A percentile compares a stretch with the other conserved stretches of the same genome.
These are phyloP conservation scores for Ophiostoma populinum DNA, from an alignment of 2,329 filamentous ascomycete genomes.

Conservation along the genomic window DNA sequence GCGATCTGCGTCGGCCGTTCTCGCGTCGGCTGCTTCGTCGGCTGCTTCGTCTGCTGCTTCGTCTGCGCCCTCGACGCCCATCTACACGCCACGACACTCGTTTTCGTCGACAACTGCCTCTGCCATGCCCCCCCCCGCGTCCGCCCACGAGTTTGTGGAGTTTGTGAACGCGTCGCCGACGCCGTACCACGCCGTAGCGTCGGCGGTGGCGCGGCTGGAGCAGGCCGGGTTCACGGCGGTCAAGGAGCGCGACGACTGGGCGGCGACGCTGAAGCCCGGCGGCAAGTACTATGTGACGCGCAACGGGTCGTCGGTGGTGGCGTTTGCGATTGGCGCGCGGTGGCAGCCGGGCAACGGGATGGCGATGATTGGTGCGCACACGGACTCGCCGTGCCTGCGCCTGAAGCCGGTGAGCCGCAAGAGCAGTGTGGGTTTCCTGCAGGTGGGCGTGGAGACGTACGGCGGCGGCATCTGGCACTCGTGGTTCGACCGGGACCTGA, in stretches of 20 bases:
- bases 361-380: constrained; percentile 88
- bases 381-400: constrained; percentile 80
- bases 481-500: constrained; percentile 92
- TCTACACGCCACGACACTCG: constrained; percentile 1
- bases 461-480: constrained; percentile 96
- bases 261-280: constrained; percentile 58
- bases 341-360: constrained; percentile 88
- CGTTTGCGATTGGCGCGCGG: constrained; percentile 76
- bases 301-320: constrained; percentile 81
- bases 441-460: constrained; percentile 93
- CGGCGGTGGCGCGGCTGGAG: constrained; percentile 56
- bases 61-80: background rate
- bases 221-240: constrained; percentile 76
- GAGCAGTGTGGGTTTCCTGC: constrained; percentile 68
- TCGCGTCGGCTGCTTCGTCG: constrained; percentile 1
- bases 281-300: constrained; percentile 95
- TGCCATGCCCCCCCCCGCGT: constrained; percentile 34
- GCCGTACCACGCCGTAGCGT: constrained; percentile 84
- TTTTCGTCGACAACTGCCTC: constrained; percentile 10
- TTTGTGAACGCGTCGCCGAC: constrained; percentile 92
- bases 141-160: constrained; percentile 70
- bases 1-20: background rate
- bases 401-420: constrained; percentile 93
- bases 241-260: constrained; percentile 83
- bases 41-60: background rate